Evolutionary conservation across 331 rosid genomes (phyloP), one percentile per base, ranked within the genome.

Genomic region (Spiraea crenata): DNA sequence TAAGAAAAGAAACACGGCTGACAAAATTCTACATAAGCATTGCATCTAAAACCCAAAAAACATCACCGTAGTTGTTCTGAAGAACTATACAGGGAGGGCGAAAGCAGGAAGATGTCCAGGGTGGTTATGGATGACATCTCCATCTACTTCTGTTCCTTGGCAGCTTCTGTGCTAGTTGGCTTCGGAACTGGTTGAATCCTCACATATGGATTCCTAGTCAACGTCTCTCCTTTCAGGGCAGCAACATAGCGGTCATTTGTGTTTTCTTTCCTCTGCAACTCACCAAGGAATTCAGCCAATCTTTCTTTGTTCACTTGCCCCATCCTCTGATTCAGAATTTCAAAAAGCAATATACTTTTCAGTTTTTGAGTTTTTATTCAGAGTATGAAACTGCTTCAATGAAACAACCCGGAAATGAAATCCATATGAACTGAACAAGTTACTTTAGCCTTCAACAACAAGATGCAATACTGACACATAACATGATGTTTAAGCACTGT

Each of bases 221-320:
- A 72, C 3, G 96, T 93, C 74, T 93, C 89, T 74, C 96, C 97
- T 79, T 73, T 85, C 57, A 91, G 76, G 62, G 97, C 99, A 65
- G 97, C 97, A 68, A 91, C 92, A 71, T 89, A 93, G 16, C 96
- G 97, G 62, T 91, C 99, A 60, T 93, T 87, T 57, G 97, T 89
- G 74, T 93, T 81, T 83, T 93, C 98, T 64, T 93, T 90, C 77
- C 96, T 39, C 84, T 85, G 90, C 77, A 93, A 77, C 90, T 93
- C 98, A 54, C 97, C 98, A 0, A 93, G 93, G 69, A 58, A 93
- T 75, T 93, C 99, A 13, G 91, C 96, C 72, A 91, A 81, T 46
- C 99, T 85, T 73, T 91, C 99, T 65, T 77, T 87, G 48, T 93
- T 93, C 35, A 78, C 89, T 75, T 86, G 87, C 38, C 96, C 97